phyloP scores from a whole-genome alignment of 192 early-diverging fungal genomes.

The Coemansia sp. region DNA sequence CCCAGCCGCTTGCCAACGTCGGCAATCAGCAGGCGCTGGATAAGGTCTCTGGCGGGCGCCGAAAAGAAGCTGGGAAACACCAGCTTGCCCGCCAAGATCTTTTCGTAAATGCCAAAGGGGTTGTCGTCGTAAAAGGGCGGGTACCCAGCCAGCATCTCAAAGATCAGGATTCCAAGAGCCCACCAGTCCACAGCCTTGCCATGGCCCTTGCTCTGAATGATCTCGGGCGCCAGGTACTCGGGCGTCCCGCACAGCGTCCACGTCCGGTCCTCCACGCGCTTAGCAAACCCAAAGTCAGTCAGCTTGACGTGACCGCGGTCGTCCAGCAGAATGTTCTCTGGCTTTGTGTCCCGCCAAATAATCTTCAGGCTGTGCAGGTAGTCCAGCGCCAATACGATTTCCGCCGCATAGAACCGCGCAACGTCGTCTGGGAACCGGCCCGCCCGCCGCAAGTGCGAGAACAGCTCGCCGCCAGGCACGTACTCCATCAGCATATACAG shows the following conservation, averaged over 20 bases:
- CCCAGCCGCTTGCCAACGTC: constrained; percentile 94
- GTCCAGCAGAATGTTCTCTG: constrained; percentile 94
- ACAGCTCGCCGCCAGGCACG: constrained; percentile 96
- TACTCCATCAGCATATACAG: constrained; percentile 95
- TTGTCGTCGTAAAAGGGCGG: constrained; percentile 97
- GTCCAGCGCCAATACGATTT: constrained; percentile 89
- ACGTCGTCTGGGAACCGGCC: constrained; percentile 86
- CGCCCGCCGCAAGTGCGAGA: constrained; percentile 92
- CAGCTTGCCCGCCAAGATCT: constrained; percentile 90
- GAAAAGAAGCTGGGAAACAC: constrained; percentile 87
- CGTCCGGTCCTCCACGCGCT: constrained; percentile 94
- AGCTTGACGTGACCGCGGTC: constrained; percentile 93
- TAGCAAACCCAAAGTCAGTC: constrained; percentile 94
- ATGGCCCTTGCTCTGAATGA: constrained; percentile 85
- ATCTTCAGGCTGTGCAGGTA: constrained; percentile 92
- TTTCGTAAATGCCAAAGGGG: constrained; percentile 91
- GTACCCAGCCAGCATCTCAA: constrained; percentile 86
- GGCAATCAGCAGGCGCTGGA: constrained; percentile 87
- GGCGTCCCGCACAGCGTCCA: constrained; percentile 98
- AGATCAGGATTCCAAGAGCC: constrained; percentile 90
- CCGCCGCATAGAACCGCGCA: constrained; percentile 92
- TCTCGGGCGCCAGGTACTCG: constrained; percentile 95
- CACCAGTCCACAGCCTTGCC: constrained; percentile 98
- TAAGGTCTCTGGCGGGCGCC: constrained; percentile 81
- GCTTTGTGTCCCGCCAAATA: constrained; percentile 92